A percentile compares a stretch with the other conserved stretches of the same genome.
These are phyloP conservation scores for Phaseolus coccineus DNA, from an alignment of 331 rosid species.

Conservation along the genomic window DNA sequence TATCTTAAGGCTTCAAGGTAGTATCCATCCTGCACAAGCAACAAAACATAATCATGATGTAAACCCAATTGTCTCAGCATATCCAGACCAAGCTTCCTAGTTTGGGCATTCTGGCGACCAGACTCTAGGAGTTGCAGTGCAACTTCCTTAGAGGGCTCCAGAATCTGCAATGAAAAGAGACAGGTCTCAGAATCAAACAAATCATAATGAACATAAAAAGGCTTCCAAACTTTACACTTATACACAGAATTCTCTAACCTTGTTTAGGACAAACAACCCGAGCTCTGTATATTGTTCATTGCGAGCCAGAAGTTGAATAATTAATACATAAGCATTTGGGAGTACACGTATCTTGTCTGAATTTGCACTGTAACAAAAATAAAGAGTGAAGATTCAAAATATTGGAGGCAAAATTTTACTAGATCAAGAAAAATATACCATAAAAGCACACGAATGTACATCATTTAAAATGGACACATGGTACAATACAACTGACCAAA, in stretches of 20 bases:
- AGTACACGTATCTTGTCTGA: conserved; percentile 76
- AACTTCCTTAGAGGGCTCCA: conserved; percentile 95
- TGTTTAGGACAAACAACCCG: conserved; percentile 79
- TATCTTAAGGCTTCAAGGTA: conserved; percentile 93
- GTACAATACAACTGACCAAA: conserved; percentile 19
- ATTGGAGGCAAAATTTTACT: conserved; percentile 15
- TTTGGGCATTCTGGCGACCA: conserved; percentile 74
- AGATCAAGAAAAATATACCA: conserved; percentile 32
- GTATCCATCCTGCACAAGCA: conserved; percentile 90
- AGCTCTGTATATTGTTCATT: conserved; percentile 86
- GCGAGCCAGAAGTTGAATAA: conserved; percentile 78
- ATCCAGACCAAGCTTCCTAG: conserved; percentile 92
- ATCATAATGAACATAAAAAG: conserved; percentile 34
- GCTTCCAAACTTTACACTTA: conserved; percentile 24
- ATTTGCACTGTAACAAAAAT: conserved; percentile 69
- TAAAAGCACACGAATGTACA: conserved; percentile 23
- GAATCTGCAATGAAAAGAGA: conserved; percentile 63
- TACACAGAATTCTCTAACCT: conserved; percentile 58
- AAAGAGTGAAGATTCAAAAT: conserved; percentile 38
- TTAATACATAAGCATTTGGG: conserved; percentile 75
- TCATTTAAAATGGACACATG: conserved; percentile 33
- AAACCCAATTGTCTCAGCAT: conserved; percentile 94
- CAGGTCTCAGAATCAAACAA: conserved; percentile 38
- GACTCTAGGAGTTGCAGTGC: conserved; percentile 93
- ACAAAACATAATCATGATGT: conserved; percentile 84